A percentile compares a stretch with the other conserved stretches of the same genome.
Conservation (phyloP, 2,329 filamentous ascomycete species). For the Escovopsis sp. region DNA sequence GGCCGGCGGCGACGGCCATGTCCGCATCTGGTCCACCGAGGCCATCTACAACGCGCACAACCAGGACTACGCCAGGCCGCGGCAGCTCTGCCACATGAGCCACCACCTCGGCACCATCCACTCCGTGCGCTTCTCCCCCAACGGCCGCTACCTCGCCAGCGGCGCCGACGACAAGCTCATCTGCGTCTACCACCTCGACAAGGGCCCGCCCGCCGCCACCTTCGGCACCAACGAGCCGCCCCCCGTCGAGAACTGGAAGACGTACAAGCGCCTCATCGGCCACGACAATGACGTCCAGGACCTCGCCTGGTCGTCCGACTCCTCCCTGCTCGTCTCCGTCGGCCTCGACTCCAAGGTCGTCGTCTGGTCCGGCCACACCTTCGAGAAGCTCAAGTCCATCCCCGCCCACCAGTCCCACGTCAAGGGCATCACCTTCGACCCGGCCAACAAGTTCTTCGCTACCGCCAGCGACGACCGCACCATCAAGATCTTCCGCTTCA, state of each 20-base stretch:
- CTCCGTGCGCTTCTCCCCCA: constrained; percentile 90
- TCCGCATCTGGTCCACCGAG: constrained; percentile 95
- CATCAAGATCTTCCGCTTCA: constrained; percentile 94
- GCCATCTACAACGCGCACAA: constrained; percentile 73
- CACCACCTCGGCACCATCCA: constrained; percentile 96
- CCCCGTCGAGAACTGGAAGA: constrained; percentile 96
- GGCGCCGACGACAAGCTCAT: constrained; percentile 98
- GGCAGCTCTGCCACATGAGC: constrained; percentile 94
- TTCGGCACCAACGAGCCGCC: constrained; percentile 87
- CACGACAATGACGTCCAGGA: constrained; percentile 99
- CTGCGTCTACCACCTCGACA: constrained; percentile 86
- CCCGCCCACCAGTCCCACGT: constrained; percentile 93
- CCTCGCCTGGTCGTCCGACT: constrained; percentile 91
- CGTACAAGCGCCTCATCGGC: constrained; percentile 79
- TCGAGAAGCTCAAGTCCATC: constrained; percentile 92
- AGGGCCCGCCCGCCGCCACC: constrained; percentile 61
- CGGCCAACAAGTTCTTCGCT: constrained; percentile 97
- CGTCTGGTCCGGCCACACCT: constrained; percentile 94
- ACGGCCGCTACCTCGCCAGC: constrained; percentile 87
- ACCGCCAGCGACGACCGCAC: constrained; percentile 94
- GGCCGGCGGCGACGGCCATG: constrained; percentile 91
- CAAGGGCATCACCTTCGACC: constrained; percentile 97
- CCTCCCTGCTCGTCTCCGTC: constrained; percentile 88
- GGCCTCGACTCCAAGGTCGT: constrained; percentile 96
- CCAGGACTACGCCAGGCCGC: constrained; percentile 58